A percentile compares a stretch with the other conserved stretches of the same genome.
These are phyloP conservation scores for Ceratobasidium papillatum DNA, from an alignment of 1,284 basidiomycete species.

Conservation along the genomic window DNA sequence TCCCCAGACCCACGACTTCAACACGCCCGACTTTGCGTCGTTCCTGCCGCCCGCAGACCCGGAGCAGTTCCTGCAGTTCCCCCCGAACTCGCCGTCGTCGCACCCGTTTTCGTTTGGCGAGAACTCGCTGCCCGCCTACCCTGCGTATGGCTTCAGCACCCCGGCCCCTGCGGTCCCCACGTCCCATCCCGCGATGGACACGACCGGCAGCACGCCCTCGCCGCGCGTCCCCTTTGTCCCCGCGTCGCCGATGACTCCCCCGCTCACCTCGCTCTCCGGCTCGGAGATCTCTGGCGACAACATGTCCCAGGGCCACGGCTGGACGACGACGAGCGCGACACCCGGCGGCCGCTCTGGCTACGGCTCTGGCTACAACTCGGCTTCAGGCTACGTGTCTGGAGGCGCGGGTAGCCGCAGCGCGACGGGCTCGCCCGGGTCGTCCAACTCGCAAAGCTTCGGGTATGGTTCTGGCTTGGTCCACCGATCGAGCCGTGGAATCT, in stretches of 20 bases:
- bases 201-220: constrained; percentile 32
- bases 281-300: constrained; percentile 44
- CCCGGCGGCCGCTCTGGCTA: constrained; percentile 22
- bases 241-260: constrained; percentile 43
- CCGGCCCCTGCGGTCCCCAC: not conserved
- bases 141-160: constrained; percentile 23
- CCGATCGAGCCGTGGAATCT: constrained; percentile 41
- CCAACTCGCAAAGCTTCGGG: constrained; percentile 28
- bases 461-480: constrained; percentile 43
- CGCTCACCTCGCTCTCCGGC: constrained; percentile 41
- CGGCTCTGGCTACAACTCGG: constrained; percentile 42
- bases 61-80: constrained; percentile 27
- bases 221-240: constrained; percentile 42
- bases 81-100: constrained; percentile 36
- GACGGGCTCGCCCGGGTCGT: constrained; percentile 20
- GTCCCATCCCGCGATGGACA: constrained; percentile 29
- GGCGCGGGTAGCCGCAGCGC: constrained; percentile 30
- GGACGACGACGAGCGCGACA: constrained; percentile 31
- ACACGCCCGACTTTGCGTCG: not conserved
- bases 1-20: constrained; percentile 20
- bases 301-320: constrained; percentile 35
- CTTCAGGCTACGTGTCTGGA: constrained; percentile 32
- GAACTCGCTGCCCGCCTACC: constrained; percentile 2
- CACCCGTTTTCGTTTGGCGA: constrained; percentile 38
- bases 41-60: constrained; percentile 7